A percentile compares a stretch with the other conserved stretches of the same genome.
These are phyloP conservation scores for Penicillium antarcticum DNA, from an alignment of 495 filamentous ascomycete genomes.

Conservation along the genomic window DNA sequence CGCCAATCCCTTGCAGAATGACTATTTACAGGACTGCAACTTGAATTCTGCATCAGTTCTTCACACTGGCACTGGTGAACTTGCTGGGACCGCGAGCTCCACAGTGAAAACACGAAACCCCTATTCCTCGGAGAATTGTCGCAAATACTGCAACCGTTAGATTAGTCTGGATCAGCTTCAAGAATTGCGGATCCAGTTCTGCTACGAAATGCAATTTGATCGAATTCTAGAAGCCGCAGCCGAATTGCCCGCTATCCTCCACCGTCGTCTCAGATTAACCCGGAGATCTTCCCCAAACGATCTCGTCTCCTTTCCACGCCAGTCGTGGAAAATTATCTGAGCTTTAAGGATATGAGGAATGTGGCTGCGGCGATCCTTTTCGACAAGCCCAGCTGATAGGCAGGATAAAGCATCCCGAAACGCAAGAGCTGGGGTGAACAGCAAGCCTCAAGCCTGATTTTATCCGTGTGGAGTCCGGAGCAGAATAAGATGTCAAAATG, in stretches of 20 bases:
- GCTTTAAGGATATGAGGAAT: background rate
- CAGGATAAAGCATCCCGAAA: no score
- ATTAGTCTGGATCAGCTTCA: background rate
- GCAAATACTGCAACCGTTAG: background rate
- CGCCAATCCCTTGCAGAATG: background rate
- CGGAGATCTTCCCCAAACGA: slow-evolving; percentile 18
- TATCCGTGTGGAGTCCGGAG: slow-evolving; percentile 14
- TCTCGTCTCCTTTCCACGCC: background rate
- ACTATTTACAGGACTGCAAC: no score
- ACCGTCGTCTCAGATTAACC: slow-evolving; percentile 14
- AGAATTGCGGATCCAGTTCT: background rate
- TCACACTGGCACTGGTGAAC: background rate
- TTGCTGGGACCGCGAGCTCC: no score
- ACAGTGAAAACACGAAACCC: background rate
- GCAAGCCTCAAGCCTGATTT: background rate
- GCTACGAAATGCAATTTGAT: slow-evolving; percentile 4
- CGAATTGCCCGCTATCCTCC: slow-evolving; percentile 1
- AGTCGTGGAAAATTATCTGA: slow-evolving; percentile 19
- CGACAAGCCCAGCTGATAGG: background rate
- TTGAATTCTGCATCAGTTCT: background rate
- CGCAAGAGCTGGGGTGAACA: no score
- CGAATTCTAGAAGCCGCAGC: slow-evolving; percentile 5
- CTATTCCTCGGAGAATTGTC: background rate
- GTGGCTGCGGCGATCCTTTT: slow-evolving; percentile 1
- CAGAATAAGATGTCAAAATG: background rate